Percentiles rank a stretch among this genome's conserved stretches.
Evolutionary conservation across 2,329 filamentous ascomycete species (phyloP).

Genomic region (Leptographium lundbergii): DNA sequence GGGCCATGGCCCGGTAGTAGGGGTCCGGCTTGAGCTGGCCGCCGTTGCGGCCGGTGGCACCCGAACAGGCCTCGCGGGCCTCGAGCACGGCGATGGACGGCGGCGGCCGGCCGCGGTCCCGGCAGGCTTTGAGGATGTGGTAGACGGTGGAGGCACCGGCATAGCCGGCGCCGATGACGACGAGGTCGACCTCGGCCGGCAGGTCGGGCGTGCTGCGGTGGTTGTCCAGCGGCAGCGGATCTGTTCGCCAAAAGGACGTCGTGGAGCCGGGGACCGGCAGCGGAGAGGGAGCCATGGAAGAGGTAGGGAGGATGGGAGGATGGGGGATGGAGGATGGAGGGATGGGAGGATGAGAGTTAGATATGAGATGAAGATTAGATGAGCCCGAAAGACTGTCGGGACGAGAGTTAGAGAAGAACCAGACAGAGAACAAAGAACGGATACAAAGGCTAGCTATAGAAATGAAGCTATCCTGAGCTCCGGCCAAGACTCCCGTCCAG

Average conservation of each 20-base stretch:
- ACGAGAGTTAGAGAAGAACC: too few species aligned
- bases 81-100: conserved; percentile 21
- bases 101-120: neutral
- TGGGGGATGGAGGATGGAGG: too few species aligned
- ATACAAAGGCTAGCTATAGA: too few species aligned
- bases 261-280: conserved; percentile 16
- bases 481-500: neutral
- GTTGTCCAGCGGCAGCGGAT: conserved; percentile 22
- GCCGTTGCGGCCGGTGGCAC: conserved; percentile 24
- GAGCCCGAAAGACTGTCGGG: too few species aligned
- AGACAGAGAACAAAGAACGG: too few species aligned
- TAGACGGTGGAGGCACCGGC: conserved; percentile 30
- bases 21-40: conserved; percentile 21
- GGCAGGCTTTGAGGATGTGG: conserved; percentile 20
- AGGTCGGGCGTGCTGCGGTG: conserved; percentile 25
- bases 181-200: conserved; percentile 27
- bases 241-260: conserved; percentile 29
- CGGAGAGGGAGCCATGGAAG: neutral
- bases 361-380: too few species aligned
- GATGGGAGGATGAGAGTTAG: too few species aligned
- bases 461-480: too few species aligned
- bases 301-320: neutral
- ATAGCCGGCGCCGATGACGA: conserved; percentile 34
- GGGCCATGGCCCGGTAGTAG: conserved; percentile 3
- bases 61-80: conserved; percentile 22